A percentile compares a stretch with the other conserved stretches of the same genome.
Conservation (phyloP, 1,284 basidiomycete species). For the Malassezia japonica region DNA sequence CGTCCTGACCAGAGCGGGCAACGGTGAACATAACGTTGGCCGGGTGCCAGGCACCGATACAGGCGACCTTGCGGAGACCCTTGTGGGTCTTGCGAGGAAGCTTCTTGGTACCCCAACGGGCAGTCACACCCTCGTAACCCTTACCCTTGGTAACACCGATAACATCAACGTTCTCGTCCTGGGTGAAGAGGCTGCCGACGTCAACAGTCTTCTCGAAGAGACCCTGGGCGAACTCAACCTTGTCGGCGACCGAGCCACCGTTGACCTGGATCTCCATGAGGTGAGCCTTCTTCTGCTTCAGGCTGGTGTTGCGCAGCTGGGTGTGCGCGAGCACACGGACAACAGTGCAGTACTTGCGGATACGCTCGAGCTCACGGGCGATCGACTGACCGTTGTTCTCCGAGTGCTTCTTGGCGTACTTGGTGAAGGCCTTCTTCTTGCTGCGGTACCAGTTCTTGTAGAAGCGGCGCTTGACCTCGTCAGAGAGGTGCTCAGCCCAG, state of each 20-base stretch:
- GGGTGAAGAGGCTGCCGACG: constrained; percentile 77
- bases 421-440: constrained; percentile 99
- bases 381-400: constrained; percentile 88
- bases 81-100: constrained; percentile 98
- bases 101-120: constrained; percentile 99
- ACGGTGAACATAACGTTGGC: constrained; percentile 99
- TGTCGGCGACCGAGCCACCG: constrained; percentile 91
- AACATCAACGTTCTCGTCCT: constrained; percentile 92
- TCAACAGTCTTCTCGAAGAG: constrained; percentile 97
- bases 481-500: constrained; percentile 60
- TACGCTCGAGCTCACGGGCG: constrained; percentile 93
- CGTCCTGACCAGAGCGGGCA: constrained; percentile 96
- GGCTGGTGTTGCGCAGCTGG: constrained; percentile 89
- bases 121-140: constrained; percentile 98
- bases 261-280: constrained; percentile 99
- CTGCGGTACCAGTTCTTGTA: constrained; percentile 99
- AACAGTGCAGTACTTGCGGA: constrained; percentile 99
- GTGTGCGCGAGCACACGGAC: constrained; percentile 97
- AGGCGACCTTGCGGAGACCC: constrained; percentile 91
- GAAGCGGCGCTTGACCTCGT: constrained; percentile 95
- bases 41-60: constrained; percentile 99
- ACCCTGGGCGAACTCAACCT: constrained; percentile 89
- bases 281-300: constrained; percentile 98
- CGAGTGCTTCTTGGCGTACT: constrained; percentile 96
- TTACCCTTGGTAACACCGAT: constrained; percentile 99